Evolutionary conservation across 257 asterid genomes (phyloP).

Genomic region (Solanum ossicruentum): DNA sequence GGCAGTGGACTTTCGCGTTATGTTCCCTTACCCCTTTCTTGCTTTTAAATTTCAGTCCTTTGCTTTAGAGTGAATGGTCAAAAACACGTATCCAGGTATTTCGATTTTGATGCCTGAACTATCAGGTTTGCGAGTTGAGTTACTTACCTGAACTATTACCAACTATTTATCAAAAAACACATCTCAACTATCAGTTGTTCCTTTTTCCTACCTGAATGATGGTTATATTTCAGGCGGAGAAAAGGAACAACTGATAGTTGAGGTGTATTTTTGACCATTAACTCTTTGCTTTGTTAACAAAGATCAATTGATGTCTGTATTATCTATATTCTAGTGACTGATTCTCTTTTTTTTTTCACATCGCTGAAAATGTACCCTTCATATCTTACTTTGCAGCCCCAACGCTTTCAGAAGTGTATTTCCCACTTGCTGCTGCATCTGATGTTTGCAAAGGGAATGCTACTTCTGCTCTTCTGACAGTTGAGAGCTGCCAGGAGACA

Average conservation of each 20-base stretch:
- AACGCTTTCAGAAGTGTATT: conserved; percentile 26
- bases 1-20: conserved; percentile 56
- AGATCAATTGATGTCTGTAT: background rate
- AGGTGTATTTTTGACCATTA: background rate
- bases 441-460: conserved; percentile 37
- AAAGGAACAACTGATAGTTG: background rate
- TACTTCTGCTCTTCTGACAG: conserved; percentile 24
- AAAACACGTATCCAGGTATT: background rate
- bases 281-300: background rate
- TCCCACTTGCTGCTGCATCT: conserved; percentile 52
- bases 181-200: background rate
- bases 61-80: background rate
- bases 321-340: background rate
- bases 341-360: background rate
- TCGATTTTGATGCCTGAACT: background rate
- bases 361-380: background rate
- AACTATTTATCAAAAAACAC: background rate
- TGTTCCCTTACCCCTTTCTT: background rate
- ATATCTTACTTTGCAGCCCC: conserved; percentile 34
- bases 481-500: conserved; percentile 46
- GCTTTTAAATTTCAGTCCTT: background rate
- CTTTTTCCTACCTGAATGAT: background rate
- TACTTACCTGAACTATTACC: background rate
- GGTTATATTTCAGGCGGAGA: background rate
- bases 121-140: background rate